Evolutionary conservation across 495 filamentous ascomycete species (phyloP), one percentile per base, ranked within the genome.

Genomic region (Penicillium antarcticum): DNA sequence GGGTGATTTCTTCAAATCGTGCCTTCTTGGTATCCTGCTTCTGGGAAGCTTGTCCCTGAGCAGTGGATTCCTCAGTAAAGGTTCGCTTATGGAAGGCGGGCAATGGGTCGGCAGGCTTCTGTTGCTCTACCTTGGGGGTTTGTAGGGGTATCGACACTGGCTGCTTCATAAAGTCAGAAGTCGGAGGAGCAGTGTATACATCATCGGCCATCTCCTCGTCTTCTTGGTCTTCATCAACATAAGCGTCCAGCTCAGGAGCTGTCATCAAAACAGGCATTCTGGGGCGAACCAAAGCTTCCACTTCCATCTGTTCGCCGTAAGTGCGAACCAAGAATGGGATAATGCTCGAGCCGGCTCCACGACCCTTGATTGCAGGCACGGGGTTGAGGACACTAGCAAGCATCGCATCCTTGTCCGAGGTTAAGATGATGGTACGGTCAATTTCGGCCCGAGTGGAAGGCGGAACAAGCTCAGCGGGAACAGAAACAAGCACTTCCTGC

Each of bases 321-420:
- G 72, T 72, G 46, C 81, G 72, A 19, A 79, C 80, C 21, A 95
- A 70, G 54, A 92, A 86, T 6, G 91, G 91, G 23, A 97, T 67
- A 41, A 95, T 85, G 58, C 87, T 90, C 12, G 82, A 72, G 48
- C 79, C 78, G 34, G 75, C 75, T 24, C 68, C 75, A 23, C 77
- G 77, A 2, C 82, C 81, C 38, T 78, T 78, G 38, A 74, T 71
- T 32, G 79, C 79, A 12, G 79, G 72, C 47, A 84, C 78, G 1
- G 89, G 88, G 66, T 92, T 87, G 44, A 95, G 69, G 11, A 90
- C 82, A 65, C 88, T 91, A 24, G 90, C 86, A 11, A 91, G 60
- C 79, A 95, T 86, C 10, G 85, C 83, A 21, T 79, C 62, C 67
- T 82, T 85, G 56, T 84, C 76, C 34, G 76, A 69, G 16, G 72